Evolutionary conservation across 2,329 filamentous ascomycete species (phyloP), one percentile per base, ranked within the genome.

Genomic region (Xylariaceae sp.): DNA sequence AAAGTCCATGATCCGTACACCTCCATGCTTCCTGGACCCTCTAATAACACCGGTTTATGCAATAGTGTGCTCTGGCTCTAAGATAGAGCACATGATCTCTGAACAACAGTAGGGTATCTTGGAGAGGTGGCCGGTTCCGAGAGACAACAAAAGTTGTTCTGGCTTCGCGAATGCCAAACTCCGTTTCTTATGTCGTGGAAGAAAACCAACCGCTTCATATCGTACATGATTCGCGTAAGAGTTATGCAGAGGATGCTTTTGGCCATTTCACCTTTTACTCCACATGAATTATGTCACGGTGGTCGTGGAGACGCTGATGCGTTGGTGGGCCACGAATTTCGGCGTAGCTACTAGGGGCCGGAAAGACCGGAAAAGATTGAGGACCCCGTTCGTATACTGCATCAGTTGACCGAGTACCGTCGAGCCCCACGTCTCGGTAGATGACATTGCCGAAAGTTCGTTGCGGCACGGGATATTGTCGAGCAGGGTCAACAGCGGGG

Each of bases 31-130:
- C 30, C 44, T n/a, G 30, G 8, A 50, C 45, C 40, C 45, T 50
- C 54, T 50, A 41, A 64, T 60, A 56, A 64, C 62, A 56, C 60
- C 62, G 42, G 29, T 34, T 53, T 30, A 63, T 63, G 56, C 56
- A 56, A 41, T 53, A 7, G 57, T 60, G 46, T 43, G 32, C 53
- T 32, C 47, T 52, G 12, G 35, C 35, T 11, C 35, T 11, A 11
- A 11, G 11, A 9, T 45, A 37, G 34, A 44, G 47, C 60, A 51
- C 42, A 27, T 40, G 46, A 4, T 43, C 30, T 42, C 57, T 60
- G 59, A 52, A 42, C 48, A 54, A 55, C 43, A 47, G 42, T 42
- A 59, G 57, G 64, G 63, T 65, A 67, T 66, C 64, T 61, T 47
- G 51, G 43, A 58, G 59, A 62, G 52, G 9, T 40, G 31, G 35